Evolutionary conservation across 73 alveolate genomes (phyloP).

Genomic region (Loxodes magnus): DNA sequence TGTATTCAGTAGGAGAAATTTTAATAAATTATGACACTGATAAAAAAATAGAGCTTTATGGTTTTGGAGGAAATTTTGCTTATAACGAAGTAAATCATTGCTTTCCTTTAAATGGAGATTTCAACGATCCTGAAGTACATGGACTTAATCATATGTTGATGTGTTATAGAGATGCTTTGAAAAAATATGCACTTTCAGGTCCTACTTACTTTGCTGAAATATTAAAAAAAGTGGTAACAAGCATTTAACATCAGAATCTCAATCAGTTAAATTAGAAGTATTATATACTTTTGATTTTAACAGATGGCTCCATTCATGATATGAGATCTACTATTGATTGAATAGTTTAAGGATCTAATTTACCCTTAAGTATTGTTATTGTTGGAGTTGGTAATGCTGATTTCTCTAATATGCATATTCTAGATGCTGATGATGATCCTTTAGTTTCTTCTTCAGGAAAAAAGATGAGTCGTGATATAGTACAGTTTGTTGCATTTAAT

Average conservation of each 20-base stretch:
- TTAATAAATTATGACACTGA: constrained; percentile 73
- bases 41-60: constrained; percentile 80
- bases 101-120: constrained; percentile 63
- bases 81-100: constrained; percentile 53
- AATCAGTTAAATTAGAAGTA: constrained; percentile 36
- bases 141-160: constrained; percentile 50
- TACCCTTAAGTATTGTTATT: constrained; percentile 73
- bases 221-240: constrained; percentile 20
- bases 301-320: constrained; percentile 90
- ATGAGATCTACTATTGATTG: constrained; percentile 55
- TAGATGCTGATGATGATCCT: constrained; percentile 78
- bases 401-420: constrained; percentile 42
- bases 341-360: constrained; percentile 54
- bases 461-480: constrained; percentile 82
- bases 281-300: constrained; percentile 61
- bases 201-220: constrained; percentile 65
- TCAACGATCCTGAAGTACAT: constrained; percentile 59
- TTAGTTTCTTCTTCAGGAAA: constrained; percentile 44
- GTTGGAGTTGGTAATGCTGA: constrained; percentile 70
- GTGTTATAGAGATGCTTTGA: constrained; percentile 40
- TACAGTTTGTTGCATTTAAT: constrained; percentile 81
- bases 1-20: constrained; percentile 60
- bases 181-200: constrained; percentile 33
- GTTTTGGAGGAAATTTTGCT: constrained; percentile 84
- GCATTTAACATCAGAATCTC: constrained; percentile 20